phyloP scores from a whole-genome alignment of 148 eudicot species.

The Silene conica region DNA sequence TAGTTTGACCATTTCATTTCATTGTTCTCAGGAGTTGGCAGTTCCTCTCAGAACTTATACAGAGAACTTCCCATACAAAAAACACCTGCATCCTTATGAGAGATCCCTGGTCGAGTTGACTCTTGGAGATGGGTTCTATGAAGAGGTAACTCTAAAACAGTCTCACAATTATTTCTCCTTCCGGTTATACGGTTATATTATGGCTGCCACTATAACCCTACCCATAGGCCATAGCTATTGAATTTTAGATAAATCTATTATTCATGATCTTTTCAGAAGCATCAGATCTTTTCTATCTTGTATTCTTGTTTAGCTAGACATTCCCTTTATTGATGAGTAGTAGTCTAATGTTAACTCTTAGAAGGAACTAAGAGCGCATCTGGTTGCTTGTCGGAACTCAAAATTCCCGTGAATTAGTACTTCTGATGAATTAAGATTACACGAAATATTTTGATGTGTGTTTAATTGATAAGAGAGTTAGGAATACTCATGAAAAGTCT shows the following conservation, averaged over 20 bases:
- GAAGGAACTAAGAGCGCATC: background rate
- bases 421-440: background rate
- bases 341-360: background rate
- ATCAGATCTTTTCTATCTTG: no score
- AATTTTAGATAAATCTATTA: background rate
- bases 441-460: background rate
- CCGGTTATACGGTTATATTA: background rate
- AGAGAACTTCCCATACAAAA: constrained; percentile 76
- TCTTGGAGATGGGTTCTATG: constrained; percentile 91
- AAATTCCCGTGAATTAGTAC: background rate
- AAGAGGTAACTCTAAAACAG: constrained; percentile 42
- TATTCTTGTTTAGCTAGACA: background rate
- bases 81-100: constrained; percentile 76
- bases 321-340: background rate
- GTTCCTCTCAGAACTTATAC: constrained; percentile 73
- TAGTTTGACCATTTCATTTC: constrained; percentile 3
- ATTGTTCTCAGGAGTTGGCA: constrained; percentile 64
- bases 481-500: background rate
- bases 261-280: background rate
- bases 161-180: background rate
- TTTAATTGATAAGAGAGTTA: background rate
- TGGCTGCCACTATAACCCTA: background rate
- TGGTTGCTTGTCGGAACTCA: background rate
- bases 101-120: constrained; percentile 84
- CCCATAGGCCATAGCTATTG: background rate